Base-by-base conservation (phyloP, 768 basidiomycete genomes). In the Dioszegia hungarica region DNA sequence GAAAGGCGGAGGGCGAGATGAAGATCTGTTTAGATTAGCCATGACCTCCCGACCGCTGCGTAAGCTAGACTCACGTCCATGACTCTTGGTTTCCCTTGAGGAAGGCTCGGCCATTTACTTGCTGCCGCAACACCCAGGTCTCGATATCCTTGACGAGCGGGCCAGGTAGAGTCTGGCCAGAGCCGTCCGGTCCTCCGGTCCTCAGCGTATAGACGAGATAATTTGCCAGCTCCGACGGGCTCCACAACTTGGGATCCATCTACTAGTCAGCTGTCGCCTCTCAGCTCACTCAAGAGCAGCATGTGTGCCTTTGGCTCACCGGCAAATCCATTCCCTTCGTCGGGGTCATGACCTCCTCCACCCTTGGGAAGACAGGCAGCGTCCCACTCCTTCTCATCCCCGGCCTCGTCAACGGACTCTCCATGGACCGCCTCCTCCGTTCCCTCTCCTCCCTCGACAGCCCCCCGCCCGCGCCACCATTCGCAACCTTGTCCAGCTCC, bases 71-170 rank as follows among this genome's bases (percentile, higher is more conserved):
- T 63, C 39, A 68, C 70, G 54, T 60, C 67, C 65, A 69, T 14
- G 53, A 54, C 39, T 66, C 63, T 19, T 52, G 50, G 22, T 60
- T 63, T 12, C 63, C 63, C 40, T 54, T 57, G n/a, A 72, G 27
- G 51, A 72, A 72, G 1, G 48, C 51, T 12, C 61, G 29, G 3
- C 70, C 70, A 10, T 56, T 59, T 17, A 72, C 64, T 24, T 64
- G 58, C 24, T 67, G 62, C 22, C 64, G 46, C 19, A 69, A 39
- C 0, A 72, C 67, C 70, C 70, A 72, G n/a, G 59, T 60, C 40
- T 67, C 63, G 57, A 72, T 72, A 53, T 72, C 70, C 51, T 69
- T 63, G 12, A 72, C 66, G 17, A 72, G 56, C 2, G 62, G 65
- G 1, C 54, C 59, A 11, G 70, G 70, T 5, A 69, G 45, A 11